Percentiles rank a stretch among this genome's conserved stretches.
These are phyloP conservation scores for Kalmusia sp. DNA, from an alignment of 2,329 filamentous ascomycete genomes.

Conservation along the genomic window DNA sequence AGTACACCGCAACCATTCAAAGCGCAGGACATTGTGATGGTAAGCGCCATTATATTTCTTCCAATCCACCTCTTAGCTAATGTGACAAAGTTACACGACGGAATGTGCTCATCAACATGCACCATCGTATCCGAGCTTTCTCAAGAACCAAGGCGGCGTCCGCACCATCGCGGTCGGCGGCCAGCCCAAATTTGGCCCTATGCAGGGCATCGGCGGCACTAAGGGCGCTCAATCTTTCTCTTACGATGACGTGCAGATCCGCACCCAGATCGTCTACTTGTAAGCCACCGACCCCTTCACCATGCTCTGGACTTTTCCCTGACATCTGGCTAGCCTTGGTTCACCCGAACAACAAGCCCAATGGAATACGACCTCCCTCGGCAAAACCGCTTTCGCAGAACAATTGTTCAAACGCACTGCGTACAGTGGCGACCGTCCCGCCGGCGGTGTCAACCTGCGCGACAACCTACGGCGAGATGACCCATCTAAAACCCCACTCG, in stretches of 20 bases:
- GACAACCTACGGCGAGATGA: conserved; percentile 48
- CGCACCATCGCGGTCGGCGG: conserved; percentile 53
- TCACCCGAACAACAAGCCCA: conserved; percentile 35
- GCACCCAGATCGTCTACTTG: conserved; percentile 40
- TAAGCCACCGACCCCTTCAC: conserved; percentile 7
- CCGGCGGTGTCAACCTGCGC: conserved; percentile 44
- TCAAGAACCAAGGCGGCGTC: conserved; percentile 53
- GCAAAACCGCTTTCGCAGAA: conserved; percentile 41
- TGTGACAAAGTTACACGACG: conserved; percentile 44
- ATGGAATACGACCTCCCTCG: conserved; percentile 37
- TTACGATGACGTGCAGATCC: conserved; percentile 41
- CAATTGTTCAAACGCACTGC: conserved; percentile 41
- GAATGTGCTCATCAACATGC: conserved; percentile 56
- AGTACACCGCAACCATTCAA: conserved; percentile 44
- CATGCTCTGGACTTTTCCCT: background rate
- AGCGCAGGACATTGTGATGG: conserved; percentile 50
- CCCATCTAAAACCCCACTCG: conserved; percentile 45
- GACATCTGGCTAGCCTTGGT: conserved; percentile 26
- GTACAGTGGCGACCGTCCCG: conserved; percentile 29
- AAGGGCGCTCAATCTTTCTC: conserved; percentile 51
- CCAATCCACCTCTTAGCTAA: background rate
- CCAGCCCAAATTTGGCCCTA: conserved; percentile 49
- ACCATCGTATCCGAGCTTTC: conserved; percentile 54
- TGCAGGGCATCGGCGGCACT: conserved; percentile 54
- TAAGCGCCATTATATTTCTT: conserved; percentile 7